Conservation (phyloP, 2,329 filamentous ascomycete genomes). For the Penicillium hordei region DNA sequence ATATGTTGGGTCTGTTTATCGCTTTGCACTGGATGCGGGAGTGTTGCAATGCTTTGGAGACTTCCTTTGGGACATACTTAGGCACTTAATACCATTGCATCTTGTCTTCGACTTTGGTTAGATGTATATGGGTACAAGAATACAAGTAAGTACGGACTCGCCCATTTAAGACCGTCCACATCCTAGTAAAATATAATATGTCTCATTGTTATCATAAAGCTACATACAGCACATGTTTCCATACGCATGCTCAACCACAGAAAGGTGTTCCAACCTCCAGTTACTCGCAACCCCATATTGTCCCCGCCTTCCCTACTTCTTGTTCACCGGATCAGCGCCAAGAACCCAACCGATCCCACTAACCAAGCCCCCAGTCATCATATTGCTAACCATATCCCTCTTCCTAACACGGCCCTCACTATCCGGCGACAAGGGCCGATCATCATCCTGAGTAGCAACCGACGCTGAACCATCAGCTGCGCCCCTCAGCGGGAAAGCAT, state of each 20-base stretch:
- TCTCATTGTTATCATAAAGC: constrained; percentile 7
- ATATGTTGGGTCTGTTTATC: constrained; percentile 5
- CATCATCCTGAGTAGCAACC: constrained; percentile 8
- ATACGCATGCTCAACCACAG: neutral
- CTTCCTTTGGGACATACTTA: constrained; percentile 18
- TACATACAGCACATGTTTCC: neutral
- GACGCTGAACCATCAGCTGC: constrained; percentile 11
- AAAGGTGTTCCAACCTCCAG: neutral
- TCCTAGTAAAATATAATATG: neutral
- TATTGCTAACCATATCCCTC: constrained; percentile 60
- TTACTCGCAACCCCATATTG: neutral
- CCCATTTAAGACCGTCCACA: neutral
- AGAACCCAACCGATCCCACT: constrained; percentile 66
- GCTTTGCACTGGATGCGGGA: constrained; percentile 10
- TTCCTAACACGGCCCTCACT: constrained; percentile 45
- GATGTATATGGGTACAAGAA: neutral
- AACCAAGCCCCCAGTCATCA: constrained; percentile 62
- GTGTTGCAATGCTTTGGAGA: constrained; percentile 20
- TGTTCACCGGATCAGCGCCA: constrained; percentile 51
- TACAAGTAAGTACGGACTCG: neutral
- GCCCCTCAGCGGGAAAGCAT: constrained; percentile 45
- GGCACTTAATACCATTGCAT: constrained; percentile 20
- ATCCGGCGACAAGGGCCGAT: constrained; percentile 19
- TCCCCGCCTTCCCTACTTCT: constrained; percentile 13
- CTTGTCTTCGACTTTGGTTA: neutral